Percentiles rank a stretch among this genome's conserved stretches.
Evolutionary conservation across 805 yeast species (phyloP).

Genomic region (Saccharomycopsis guyanensis): DNA sequence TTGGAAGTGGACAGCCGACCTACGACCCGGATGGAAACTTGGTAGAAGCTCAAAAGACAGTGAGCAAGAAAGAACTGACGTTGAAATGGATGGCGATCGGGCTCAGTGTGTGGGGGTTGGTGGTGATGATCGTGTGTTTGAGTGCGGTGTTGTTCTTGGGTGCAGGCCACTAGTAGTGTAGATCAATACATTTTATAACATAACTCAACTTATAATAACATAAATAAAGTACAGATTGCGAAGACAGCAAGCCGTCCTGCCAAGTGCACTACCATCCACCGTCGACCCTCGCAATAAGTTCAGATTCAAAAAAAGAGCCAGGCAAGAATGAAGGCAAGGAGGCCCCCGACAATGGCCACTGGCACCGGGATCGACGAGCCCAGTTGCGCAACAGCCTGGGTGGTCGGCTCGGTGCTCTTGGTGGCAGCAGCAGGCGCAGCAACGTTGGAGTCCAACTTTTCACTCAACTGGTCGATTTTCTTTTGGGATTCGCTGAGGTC

Average conservation of each 20-base stretch:
- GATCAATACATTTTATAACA: background rate
- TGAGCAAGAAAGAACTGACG: conserved; percentile 27
- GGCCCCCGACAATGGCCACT: conserved; percentile 46
- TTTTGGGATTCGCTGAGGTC: conserved; percentile 35
- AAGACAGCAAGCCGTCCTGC: no score
- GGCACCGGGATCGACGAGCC: conserved; percentile 47
- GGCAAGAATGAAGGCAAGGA: conserved; percentile 51
- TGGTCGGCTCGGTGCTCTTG: conserved; percentile 12
- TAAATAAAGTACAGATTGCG: background rate
- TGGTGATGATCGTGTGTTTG: conserved; percentile 50
- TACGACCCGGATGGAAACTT: conserved; percentile 11
- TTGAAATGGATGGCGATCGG: conserved; percentile 38
- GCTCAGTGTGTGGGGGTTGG: conserved; percentile 50
- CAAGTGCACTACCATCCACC: background rate
- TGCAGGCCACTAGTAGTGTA: conserved; percentile 24
- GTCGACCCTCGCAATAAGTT: no score
- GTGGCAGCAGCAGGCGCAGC: conserved; percentile 23
- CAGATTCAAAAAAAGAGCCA: conserved; percentile 46
- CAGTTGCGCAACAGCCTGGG: conserved; percentile 22
- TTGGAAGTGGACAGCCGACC: conserved; percentile 38
- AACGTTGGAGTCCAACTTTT: conserved; percentile 38
- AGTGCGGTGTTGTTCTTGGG: conserved; percentile 30
- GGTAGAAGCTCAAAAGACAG: conserved; percentile 12
- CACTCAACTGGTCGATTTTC: conserved; percentile 36
- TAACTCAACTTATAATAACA: background rate